phyloP scores from a whole-genome alignment of 306 rosid species.

The Cicer chorassanicum region DNA sequence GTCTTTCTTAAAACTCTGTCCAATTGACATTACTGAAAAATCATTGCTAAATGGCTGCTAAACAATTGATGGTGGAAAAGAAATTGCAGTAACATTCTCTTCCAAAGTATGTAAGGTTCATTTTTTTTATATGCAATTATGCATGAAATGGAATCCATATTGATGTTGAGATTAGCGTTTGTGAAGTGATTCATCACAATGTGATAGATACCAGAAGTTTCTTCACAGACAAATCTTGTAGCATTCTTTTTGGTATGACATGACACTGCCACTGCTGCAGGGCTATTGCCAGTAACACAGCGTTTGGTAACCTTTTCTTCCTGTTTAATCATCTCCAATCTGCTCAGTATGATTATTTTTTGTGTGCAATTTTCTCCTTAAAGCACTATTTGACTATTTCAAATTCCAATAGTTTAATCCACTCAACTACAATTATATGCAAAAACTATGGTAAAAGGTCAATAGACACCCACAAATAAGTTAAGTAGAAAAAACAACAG shows the following conservation, averaged over 20 bases:
- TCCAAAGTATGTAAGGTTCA: conserved; percentile 6
- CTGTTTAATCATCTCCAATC: background rate
- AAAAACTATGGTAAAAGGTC: background rate
- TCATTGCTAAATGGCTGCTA: background rate
- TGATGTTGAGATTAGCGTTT: conserved; percentile 6
- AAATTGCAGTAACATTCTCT: conserved; percentile 4
- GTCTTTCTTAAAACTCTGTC: background rate
- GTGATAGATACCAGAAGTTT: background rate
- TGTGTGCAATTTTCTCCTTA: background rate
- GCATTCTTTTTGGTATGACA: conserved; percentile 19
- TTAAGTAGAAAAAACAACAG: background rate
- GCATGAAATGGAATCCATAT: conserved; percentile 19
- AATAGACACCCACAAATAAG: background rate
- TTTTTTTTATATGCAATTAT: background rate
- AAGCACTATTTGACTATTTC: background rate
- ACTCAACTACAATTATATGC: background rate
- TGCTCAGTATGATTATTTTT: background rate
- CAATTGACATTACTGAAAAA: conserved; percentile 2
- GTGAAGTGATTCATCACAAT: conserved; percentile 1
- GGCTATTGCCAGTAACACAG: too few species aligned
- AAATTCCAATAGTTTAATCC: background rate
- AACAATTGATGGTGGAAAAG: conserved; percentile 1
- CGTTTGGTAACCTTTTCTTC: background rate
- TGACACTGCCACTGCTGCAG: background rate
- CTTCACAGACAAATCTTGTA: background rate